Percentiles rank a stretch among this genome's conserved stretches.
These are phyloP conservation scores for Fusarium nelsonii DNA, from an alignment of 2,329 filamentous ascomycete genomes.

Conservation along the genomic window DNA sequence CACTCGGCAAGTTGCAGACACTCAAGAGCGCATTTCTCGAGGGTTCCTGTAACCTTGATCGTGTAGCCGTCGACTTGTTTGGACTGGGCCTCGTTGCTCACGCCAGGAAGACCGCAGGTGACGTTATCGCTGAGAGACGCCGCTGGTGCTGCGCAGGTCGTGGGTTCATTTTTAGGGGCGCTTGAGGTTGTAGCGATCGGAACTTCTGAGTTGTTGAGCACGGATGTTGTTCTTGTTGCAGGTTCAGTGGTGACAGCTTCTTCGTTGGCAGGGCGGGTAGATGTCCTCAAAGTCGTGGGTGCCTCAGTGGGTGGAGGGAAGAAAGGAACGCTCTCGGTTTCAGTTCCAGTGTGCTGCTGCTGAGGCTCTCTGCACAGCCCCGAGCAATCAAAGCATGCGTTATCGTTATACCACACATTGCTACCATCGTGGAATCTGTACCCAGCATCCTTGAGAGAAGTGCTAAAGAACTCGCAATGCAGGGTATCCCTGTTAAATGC, in stretches of 20 bases:
- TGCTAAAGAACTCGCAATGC: conserved; percentile 27
- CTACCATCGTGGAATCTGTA: conserved; percentile 7
- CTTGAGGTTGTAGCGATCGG: conserved; percentile 3
- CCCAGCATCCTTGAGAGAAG: conserved; percentile 6
- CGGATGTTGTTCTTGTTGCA: neutral
- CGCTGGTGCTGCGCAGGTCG: conserved; percentile 17
- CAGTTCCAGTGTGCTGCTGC: neutral
- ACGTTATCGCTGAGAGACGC: conserved; percentile 28
- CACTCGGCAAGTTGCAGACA: conserved; percentile 34
- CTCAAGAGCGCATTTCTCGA: conserved; percentile 25
- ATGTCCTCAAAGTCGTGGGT: conserved; percentile 26
- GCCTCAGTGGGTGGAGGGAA: conserved; percentile 10
- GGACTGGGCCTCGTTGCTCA: conserved; percentile 30
- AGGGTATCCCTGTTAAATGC: conserved; percentile 15
- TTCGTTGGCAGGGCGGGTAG: conserved; percentile 8
- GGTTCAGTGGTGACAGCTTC: neutral
- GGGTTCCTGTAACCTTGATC: conserved; percentile 33
- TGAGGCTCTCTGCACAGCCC: conserved; percentile 7
- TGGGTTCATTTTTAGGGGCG: conserved; percentile 7
- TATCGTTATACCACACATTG: conserved; percentile 24
- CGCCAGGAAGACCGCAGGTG: conserved; percentile 34
- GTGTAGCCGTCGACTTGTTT: conserved; percentile 17
- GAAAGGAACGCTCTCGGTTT: neutral
- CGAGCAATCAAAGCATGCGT: conserved; percentile 34
- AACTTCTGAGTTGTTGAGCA: neutral